These are phyloP conservation scores for Mrakia frigida DNA, from an alignment of 768 basidiomycete genomes.

Conservation along the genomic window DNA sequence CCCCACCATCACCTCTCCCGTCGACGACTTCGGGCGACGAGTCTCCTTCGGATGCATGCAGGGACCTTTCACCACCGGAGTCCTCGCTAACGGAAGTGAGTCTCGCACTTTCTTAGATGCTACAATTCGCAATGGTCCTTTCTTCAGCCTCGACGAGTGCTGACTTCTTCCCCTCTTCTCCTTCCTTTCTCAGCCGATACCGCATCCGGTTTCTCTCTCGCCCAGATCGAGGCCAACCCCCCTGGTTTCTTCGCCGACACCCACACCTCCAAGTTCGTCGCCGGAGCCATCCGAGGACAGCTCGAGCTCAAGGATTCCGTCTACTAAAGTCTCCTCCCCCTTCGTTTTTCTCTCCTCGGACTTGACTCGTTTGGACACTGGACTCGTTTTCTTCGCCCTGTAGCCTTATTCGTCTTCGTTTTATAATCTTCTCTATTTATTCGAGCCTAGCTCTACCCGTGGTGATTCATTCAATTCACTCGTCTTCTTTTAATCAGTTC, in stretches of 20 bases:
- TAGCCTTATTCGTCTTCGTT: background rate
- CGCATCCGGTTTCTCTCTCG: slow-evolving; percentile 37
- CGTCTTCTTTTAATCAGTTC: no score
- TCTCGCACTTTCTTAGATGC: no score
- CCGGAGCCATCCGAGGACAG: slow-evolving; percentile 45
- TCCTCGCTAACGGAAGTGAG: slow-evolving; percentile 38
- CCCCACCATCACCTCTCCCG: slow-evolving; percentile 35
- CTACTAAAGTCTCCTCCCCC: background rate
- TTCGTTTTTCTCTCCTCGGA: no score
- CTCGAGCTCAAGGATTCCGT: slow-evolving; percentile 27
- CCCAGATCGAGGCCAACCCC: slow-evolving; percentile 42
- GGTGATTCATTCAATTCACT: background rate
- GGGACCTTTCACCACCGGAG: slow-evolving; percentile 43
- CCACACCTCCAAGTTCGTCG: slow-evolving; percentile 41
- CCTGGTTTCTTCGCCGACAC: slow-evolving; percentile 43
- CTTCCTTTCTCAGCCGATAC: slow-evolving; percentile 33
- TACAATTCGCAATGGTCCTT: no score
- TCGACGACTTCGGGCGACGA: slow-evolving; percentile 41
- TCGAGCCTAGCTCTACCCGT: background rate
- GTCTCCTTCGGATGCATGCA: slow-evolving; percentile 39
- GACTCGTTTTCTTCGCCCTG: background rate
- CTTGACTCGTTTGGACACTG: no score
- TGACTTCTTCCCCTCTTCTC: no score
- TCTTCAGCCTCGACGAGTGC: no score
- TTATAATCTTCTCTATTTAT: background rate